Evolutionary conservation across 202 grass and related monocot genomes (phyloP).

Genomic region (Zoysia matrella): DNA sequence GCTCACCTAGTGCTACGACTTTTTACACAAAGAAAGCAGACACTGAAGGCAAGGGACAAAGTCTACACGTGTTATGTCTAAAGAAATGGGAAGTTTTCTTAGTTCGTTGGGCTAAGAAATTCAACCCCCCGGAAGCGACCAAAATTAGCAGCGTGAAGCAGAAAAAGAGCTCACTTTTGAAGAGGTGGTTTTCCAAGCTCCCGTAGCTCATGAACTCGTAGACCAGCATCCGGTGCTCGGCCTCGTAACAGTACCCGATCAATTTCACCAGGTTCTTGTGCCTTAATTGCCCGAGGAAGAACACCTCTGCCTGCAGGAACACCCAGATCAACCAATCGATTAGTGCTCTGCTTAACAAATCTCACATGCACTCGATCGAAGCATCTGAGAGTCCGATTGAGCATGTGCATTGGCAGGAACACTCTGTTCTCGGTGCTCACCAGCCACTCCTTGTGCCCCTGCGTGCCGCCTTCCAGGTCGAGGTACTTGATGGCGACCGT

Average conservation of each 20-base stretch:
- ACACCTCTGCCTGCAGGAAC: too few relatives aligned
- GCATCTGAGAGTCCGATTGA: background rate
- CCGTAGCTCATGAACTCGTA: background rate
- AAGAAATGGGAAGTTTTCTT: slow-evolving; percentile 1
- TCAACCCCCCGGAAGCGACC: slow-evolving; percentile 14
- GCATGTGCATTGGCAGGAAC: slow-evolving; percentile 23
- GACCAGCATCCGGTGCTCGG: too few relatives aligned
- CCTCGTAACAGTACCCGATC: too few relatives aligned
- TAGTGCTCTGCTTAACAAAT: background rate
- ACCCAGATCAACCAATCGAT: too few relatives aligned
- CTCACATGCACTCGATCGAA: background rate
- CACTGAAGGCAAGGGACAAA: slow-evolving; percentile 3
- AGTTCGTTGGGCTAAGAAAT: slow-evolving; percentile 6
- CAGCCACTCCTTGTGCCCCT: too few relatives aligned
- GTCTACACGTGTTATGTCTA: background rate
- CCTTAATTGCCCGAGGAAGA: too few relatives aligned
- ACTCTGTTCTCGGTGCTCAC: slow-evolving; percentile 33
- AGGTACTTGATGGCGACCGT: too few relatives aligned
- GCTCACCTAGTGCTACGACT: slow-evolving; percentile 47
- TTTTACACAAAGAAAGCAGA: background rate
- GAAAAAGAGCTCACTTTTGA: slow-evolving; percentile 71
- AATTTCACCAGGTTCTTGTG: too few relatives aligned
- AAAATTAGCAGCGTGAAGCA: slow-evolving; percentile 19
- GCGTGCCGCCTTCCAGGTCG: too few relatives aligned
- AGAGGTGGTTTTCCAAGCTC: slow-evolving; percentile 89